Conservation (phyloP, 495 filamentous ascomycete species). For the Aspergillus carlsbadensis region DNA sequence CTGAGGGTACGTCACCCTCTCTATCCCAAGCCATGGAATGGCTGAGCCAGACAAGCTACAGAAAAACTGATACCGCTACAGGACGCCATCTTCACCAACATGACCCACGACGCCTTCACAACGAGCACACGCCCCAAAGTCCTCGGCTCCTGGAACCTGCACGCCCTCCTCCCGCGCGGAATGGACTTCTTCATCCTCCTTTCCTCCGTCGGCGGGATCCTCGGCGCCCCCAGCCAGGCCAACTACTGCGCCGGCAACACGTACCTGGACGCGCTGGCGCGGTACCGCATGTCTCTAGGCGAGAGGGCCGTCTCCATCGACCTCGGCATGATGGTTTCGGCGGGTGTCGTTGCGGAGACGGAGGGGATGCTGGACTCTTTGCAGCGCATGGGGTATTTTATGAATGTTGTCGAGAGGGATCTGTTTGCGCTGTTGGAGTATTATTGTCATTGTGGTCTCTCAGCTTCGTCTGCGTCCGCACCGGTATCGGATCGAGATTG, state of each 20-base stretch:
- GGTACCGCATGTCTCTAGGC: constrained; percentile 24
- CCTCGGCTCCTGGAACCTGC: constrained; percentile 53
- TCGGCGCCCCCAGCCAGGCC: constrained; percentile 25
- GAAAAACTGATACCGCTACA: neutral
- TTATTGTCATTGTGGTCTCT: no score
- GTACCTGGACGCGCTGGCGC: constrained; percentile 40
- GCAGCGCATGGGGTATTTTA: no score
- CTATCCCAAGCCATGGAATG: neutral
- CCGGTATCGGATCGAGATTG: no score
- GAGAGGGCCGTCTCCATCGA: constrained; percentile 20
- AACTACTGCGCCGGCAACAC: constrained; percentile 42
- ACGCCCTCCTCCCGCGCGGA: constrained; percentile 31
- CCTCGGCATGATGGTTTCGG: neutral
- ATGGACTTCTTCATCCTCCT: constrained; percentile 52
- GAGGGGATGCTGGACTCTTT: no score
- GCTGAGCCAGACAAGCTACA: neutral
- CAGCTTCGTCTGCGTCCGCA: no score
- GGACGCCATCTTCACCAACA: constrained; percentile 19
- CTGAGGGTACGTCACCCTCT: constrained; percentile 17
- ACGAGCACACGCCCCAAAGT: constrained; percentile 40
- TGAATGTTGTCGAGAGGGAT: no score
- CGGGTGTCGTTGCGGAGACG: constrained; percentile 1
- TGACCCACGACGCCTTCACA: constrained; percentile 39
- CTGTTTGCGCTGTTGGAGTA: no score
- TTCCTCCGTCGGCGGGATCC: constrained; percentile 34